Evolutionary conservation across 768 basidiomycete species (phyloP).

Genomic region (Pisolithus microcarpus): DNA sequence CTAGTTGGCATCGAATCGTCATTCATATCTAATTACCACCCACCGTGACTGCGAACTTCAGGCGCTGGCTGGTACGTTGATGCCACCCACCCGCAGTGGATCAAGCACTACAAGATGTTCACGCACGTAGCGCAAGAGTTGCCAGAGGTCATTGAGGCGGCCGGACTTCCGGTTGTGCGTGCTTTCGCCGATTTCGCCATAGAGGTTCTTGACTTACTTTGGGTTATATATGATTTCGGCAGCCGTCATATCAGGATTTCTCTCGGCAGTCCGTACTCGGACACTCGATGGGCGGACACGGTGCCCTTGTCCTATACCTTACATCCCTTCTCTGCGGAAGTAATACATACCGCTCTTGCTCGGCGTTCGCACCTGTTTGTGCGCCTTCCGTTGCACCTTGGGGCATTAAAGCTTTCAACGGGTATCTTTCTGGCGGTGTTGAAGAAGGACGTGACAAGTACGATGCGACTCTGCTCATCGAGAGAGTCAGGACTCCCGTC

Average conservation of each 20-base stretch:
- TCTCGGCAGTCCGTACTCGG: conserved; percentile 84
- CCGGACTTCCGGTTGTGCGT: conserved; percentile 72
- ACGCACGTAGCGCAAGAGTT: conserved; percentile 80
- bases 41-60: conserved; percentile 5
- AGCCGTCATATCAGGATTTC: conserved; percentile 51
- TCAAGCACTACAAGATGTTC: conserved; percentile 83
- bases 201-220: neutral
- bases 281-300: conserved; percentile 98
- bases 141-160: conserved; percentile 66
- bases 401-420: conserved; percentile 87
- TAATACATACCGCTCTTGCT: conserved; percentile 75
- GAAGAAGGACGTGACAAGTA: conserved; percentile 68
- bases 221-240: neutral
- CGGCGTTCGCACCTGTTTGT: conserved; percentile 80
- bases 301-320: conserved; percentile 87
- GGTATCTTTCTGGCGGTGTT: conserved; percentile 72
- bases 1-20: neutral
- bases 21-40: neutral
- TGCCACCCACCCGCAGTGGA: conserved; percentile 70
- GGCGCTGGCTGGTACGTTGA: conserved; percentile 94
- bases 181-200: neutral
- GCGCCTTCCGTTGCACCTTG: conserved; percentile 86
- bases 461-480: conserved; percentile 82
- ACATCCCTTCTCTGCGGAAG: conserved; percentile 45
- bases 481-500: conserved; percentile 52